phyloP scores from a whole-genome alignment of 1,284 basidiomycete genomes.

The Wallemia ichthyophaga region DNA sequence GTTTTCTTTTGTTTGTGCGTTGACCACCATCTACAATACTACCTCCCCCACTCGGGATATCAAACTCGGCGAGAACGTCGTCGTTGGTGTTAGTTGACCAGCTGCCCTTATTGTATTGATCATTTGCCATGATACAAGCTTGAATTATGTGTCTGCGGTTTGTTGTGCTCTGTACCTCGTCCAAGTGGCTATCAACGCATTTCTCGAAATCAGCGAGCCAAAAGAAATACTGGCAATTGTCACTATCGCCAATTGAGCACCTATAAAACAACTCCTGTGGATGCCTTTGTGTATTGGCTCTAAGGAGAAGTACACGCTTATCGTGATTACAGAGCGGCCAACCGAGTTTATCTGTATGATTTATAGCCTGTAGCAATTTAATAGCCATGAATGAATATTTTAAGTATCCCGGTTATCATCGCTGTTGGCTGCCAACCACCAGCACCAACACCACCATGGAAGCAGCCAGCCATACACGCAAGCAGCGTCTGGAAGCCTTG shows the following conservation, averaged over 20 bases:
- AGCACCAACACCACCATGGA: too few species aligned
- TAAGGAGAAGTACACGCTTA: background rate
- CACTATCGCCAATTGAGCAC: background rate
- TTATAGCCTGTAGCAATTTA: too few species aligned
- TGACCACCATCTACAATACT: too few species aligned
- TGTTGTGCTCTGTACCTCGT: background rate
- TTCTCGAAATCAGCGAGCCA: background rate
- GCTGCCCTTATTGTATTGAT: background rate
- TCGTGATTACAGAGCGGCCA: background rate
- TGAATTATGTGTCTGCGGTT: background rate
- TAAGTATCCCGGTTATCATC: too few species aligned
- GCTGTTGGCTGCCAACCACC: too few species aligned
- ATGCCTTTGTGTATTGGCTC: background rate
- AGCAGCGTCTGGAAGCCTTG: constrained; percentile 50
- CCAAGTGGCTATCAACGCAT: background rate
- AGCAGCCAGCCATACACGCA: constrained; percentile 53
- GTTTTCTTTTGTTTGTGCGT: too few species aligned
- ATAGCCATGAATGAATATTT: too few species aligned
- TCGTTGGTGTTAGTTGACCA: background rate
- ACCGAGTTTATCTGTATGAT: background rate
- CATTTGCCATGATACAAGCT: background rate
- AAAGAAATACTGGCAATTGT: background rate
- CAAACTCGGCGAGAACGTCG: background rate
- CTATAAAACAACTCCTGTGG: background rate
- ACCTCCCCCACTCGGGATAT: background rate